Evolutionary conservation across 441 rosid species (phyloP), one percentile per base, ranked within the genome.

Genomic region (Mallotus japonicus): DNA sequence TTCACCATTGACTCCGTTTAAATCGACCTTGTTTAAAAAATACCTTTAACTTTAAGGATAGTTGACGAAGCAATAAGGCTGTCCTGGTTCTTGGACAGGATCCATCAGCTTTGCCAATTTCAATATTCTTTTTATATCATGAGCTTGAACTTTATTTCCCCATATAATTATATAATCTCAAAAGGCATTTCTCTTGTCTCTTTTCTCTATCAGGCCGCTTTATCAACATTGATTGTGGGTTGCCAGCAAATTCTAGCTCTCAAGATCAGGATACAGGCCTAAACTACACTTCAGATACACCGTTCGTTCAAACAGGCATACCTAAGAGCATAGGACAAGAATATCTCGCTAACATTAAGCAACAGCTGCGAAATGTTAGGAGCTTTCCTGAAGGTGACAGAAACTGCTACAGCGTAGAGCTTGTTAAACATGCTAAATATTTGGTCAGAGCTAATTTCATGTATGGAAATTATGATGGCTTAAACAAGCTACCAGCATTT

Each of bases 401-500:
- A 65, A 77, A 83, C 20, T 79, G 83, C 59, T 83, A 83, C 73
- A 50, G 34, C 7, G 17, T 83, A 8, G 3, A 8, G n/a, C 37
- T 60, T 32, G 34, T 57, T 2, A 73, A 20, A 16, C 65, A 16
- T 42, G 56, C 15, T 14, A 76, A 59, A 11, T 77, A 77, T 61
- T 64, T 83, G 76, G 80, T 83, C 50, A 66, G 83, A 56, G 78
- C 81, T 5, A 60, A 34, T 56, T 85, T 85, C 63, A 64, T 80
- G 47, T 85, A 87, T 20, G 90, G 87, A 42, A 83, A 86, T 37
- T 84, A 84, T 54, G 88, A 86, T 49, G 72, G 64, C 42, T 70
- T 55, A 24, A 24, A 69, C 50, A 17, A 11, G 0, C 17, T 66
- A 13, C 90, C 88, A 42, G 69, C 64, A 28, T 86, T 86, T 22